Percentiles rank a stretch among this genome's conserved stretches.
Conservation (phyloP, 2,329 filamentous ascomycete species). For the Colletotrichum orbiculare region DNA sequence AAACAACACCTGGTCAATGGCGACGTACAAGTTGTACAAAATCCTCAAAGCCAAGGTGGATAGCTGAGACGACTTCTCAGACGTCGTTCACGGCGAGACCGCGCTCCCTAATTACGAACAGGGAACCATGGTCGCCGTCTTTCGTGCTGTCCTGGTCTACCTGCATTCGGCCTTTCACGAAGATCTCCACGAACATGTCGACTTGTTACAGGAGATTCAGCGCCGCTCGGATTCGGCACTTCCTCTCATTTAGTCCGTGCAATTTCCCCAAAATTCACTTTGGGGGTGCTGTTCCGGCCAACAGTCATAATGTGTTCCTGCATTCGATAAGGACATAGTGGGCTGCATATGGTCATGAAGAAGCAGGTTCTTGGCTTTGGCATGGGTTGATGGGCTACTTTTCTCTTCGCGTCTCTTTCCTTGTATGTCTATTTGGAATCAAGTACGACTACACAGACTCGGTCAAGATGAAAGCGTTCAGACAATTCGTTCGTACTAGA, state of each 20-base stretch:
- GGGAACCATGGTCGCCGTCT: neutral
- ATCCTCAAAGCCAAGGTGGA: neutral
- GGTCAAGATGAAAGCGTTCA: too few relatives aligned
- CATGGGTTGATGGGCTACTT: constrained; percentile 2
- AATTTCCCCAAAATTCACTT: too few relatives aligned
- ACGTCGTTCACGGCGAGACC: neutral
- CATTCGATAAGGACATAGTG: neutral
- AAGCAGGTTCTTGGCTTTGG: constrained; percentile 8
- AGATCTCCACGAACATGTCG: neutral
- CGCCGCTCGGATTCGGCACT: constrained; percentile 2
- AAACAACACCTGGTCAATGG: neutral
- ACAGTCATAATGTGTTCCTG: too few relatives aligned
- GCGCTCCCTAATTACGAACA: neutral
- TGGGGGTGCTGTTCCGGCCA: too few relatives aligned
- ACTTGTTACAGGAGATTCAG: neutral
- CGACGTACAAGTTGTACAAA: accelerated
- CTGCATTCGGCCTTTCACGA: neutral
- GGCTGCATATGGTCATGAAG: constrained; percentile 8
- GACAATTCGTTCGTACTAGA: too few relatives aligned
- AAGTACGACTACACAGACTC: too few relatives aligned
- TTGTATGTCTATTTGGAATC: too few relatives aligned
- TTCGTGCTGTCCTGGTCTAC: neutral
- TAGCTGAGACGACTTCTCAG: neutral
- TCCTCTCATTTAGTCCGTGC: too few relatives aligned
- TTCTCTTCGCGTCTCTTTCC: too few relatives aligned